These are phyloP conservation scores for Aphanomyces stellatus DNA, from an alignment of 352 stramenopile species.

Conservation along the genomic window DNA sequence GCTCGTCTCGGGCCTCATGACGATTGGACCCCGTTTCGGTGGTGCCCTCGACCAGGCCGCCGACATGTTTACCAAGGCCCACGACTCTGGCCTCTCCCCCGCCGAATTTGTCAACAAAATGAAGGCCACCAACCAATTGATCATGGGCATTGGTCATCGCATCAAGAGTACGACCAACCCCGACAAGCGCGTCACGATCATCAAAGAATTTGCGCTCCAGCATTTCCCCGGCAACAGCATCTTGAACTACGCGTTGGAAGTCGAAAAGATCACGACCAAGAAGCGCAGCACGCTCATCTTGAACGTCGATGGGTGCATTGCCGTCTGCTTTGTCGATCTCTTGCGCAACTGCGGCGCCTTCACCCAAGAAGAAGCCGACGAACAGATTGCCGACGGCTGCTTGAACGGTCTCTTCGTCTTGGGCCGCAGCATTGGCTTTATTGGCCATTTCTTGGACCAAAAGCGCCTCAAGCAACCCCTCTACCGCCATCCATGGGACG, in stretches of 20 bases:
- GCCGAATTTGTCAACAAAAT: constrained; percentile 92
- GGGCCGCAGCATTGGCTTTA: constrained; percentile 84
- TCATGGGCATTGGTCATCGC: constrained; percentile 96
- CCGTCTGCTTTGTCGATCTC: constrained; percentile 95
- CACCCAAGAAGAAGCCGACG: constrained; percentile 86
- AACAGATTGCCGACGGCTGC: constrained; percentile 92
- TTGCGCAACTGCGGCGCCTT: constrained; percentile 88
- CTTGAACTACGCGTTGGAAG: constrained; percentile 92
- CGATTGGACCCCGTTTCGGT: constrained; percentile 94
- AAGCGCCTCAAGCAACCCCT: constrained; percentile 96
- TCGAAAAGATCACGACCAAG: constrained; percentile 95
- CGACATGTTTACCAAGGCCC: constrained; percentile 87
- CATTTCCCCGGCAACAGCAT: constrained; percentile 92
- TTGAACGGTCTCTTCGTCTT: constrained; percentile 93
- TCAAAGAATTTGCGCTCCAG: constrained; percentile 92
- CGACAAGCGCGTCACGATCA: constrained; percentile 94
- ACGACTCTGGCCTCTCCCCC: constrained; percentile 83
- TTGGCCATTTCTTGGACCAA: constrained; percentile 95
- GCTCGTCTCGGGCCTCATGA: constrained; percentile 93
- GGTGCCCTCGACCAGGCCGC: constrained; percentile 92
- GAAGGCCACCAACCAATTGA: constrained; percentile 92
- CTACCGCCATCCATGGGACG: constrained; percentile 96
- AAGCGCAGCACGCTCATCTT: constrained; percentile 97
- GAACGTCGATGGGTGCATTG: constrained; percentile 96
- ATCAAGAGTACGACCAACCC: constrained; percentile 95